A percentile compares a stretch with the other conserved stretches of the same genome.
Conservation (phyloP, 129 eudicot species). For the Artemisia annua region DNA sequence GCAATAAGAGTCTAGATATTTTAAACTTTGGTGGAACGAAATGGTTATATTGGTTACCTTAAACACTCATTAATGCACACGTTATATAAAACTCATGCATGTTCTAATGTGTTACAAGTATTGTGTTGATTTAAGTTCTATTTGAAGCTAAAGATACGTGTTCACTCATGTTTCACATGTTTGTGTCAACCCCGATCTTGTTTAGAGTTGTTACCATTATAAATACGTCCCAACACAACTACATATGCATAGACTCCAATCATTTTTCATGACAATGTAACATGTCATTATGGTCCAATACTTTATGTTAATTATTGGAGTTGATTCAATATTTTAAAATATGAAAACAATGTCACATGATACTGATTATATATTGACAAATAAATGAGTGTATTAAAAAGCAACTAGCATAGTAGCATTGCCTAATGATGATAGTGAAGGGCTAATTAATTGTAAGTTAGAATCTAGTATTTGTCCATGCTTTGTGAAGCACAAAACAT, state of each 20-base stretch:
- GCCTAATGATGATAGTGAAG: constrained; percentile 37
- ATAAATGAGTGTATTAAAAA: constrained; percentile 13
- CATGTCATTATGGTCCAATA: constrained; percentile 18
- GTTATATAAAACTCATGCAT: neutral
- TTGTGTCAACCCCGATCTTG: constrained; percentile 9
- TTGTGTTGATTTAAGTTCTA: neutral
- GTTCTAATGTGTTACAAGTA: neutral
- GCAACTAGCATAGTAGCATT: constrained; percentile 34
- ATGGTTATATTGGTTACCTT: neutral
- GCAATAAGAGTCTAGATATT: neutral
- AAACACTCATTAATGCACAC: neutral
- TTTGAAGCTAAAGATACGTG: constrained; percentile 9
- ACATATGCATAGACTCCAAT: neutral
- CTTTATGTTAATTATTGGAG: constrained; percentile 4
- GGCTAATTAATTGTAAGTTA: constrained; percentile 25
- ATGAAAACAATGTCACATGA: constrained; percentile 23
- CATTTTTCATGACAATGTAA: constrained; percentile 15
- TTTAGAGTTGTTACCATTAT: neutral
- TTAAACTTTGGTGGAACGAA: neutral
- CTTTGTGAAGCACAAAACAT: constrained; percentile 40
- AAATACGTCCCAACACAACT: neutral
- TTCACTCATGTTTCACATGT: constrained; percentile 16
- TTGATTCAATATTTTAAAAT: neutral
- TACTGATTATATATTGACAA: constrained; percentile 8
- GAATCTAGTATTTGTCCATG: constrained; percentile 35